Conservation (phyloP, 225 moss, liverwort and hornwort genomes). For the Pleurozium schreberi region DNA sequence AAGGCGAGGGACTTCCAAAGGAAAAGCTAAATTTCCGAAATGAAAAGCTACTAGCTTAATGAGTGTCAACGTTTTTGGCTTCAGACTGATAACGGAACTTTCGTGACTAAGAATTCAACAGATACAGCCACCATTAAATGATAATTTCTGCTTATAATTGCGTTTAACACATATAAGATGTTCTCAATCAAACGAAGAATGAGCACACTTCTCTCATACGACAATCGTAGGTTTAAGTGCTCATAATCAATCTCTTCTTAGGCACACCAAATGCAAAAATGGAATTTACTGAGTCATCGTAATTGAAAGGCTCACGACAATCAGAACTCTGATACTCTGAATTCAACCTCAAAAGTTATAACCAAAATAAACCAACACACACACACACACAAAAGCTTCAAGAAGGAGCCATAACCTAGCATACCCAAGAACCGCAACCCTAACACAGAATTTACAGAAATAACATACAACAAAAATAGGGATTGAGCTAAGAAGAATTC, state of each 20-base stretch:
- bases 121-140: neutral
- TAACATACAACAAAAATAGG: neutral
- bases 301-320: neutral
- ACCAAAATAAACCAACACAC: neutral
- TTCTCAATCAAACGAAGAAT: neutral
- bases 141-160: neutral
- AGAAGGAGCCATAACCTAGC: neutral
- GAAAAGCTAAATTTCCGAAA: neutral
- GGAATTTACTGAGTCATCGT: no score
- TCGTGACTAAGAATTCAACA: neutral
- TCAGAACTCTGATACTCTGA: neutral
- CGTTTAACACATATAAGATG: neutral
- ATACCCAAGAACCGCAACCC: neutral
- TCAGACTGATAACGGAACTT: neutral
- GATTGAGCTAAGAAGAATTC: neutral
- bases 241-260: neutral
- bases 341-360: neutral
- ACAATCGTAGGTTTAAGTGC: neutral
- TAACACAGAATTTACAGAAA: neutral
- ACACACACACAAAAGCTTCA: neutral
- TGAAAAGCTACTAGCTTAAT: neutral
- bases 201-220: neutral
- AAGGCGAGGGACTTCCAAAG: no score
- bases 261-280: neutral
- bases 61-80: neutral